A percentile compares a stretch with the other conserved stretches of the same genome.
These are phyloP conservation scores for Podila clonocystis DNA, from an alignment of 192 early-diverging fungal genomes.

Conservation along the genomic window DNA sequence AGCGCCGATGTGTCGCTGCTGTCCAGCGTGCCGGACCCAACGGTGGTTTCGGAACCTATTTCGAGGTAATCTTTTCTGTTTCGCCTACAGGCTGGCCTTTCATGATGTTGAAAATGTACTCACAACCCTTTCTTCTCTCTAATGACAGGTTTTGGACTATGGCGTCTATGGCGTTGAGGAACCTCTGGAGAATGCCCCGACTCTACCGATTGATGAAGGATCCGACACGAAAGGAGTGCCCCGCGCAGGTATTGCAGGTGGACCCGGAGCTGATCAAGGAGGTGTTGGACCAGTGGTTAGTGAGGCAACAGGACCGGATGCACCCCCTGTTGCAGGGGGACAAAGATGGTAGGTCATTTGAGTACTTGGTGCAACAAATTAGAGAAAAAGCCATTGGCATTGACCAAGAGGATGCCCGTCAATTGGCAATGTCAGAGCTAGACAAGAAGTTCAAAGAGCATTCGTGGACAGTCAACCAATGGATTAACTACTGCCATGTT, in stretches of 20 bases:
- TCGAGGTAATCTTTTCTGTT: conserved; percentile 65
- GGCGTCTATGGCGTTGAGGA: conserved; percentile 69
- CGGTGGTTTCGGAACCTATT: conserved; percentile 68
- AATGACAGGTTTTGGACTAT: conserved; percentile 72
- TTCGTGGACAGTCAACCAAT: no score
- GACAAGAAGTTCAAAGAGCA: no score
- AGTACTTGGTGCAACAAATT: no score
- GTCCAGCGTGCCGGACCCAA: conserved; percentile 62
- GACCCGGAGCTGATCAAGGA: neutral
- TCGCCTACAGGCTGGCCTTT: neutral
- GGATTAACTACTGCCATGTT: no score
- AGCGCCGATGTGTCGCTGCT: conserved; percentile 81
- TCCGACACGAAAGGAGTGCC: neutral
- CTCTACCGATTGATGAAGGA: conserved; percentile 10
- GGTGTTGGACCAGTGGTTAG: neutral
- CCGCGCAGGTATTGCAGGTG: neutral
- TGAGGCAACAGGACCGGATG: neutral
- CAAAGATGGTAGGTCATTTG: no score
- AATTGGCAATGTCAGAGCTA: no score
- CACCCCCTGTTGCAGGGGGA: neutral
- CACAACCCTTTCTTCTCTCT: neutral
- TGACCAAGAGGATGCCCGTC: no score
- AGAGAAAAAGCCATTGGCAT: no score
- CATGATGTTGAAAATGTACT: neutral
- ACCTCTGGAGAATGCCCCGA: conserved; percentile 39